Evolutionary conservation across 2,329 filamentous ascomycete genomes (phyloP), one percentile per base, ranked within the genome.

Genomic region (Calycina herbarum): DNA sequence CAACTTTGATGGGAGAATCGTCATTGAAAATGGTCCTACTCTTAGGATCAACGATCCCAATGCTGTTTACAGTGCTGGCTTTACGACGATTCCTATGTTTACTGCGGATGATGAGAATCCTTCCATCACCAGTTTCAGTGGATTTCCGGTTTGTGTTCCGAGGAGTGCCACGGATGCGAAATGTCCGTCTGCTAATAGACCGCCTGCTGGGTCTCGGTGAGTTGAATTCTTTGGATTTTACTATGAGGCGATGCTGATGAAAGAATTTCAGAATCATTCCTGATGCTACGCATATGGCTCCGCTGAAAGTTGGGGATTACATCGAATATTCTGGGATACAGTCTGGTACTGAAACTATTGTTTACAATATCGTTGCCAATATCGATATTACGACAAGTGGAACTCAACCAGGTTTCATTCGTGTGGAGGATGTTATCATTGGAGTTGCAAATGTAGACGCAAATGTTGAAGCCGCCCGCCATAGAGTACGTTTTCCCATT

Each of bases 101-200:
- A 80, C 80, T 0, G 80, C 80, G 1, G 82, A 84, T 67, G 81
- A 82, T 63, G 75, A 79, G 64, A 84, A 79, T 65, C 82, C 82
- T 0, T 80, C 78, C 60, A 77, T 84, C 62, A 78, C 77, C 1
- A 79, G 81, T 1, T 83, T 82, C 72, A 80, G 79, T 13, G 82
- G 82, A 0, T 83, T 83, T 61, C 82, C 82, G 1, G 83, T 84
- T 82, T 84, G 82, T 64, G 79, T 84, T 20, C 82, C 81, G 0
- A 76, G 82, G 17, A 79, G 78, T 27, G 65, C 73, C 29, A 72
- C 70, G 40, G 77, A 79, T 54, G 60, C 71, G 0, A 72, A 75
- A 17, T 81, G 79, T 66, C 77, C 78, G 0, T 33, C 54, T 56
- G 7, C 57, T 66, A 54, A 54, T 27, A 24, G 48, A 54, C 48